phyloP scores from a whole-genome alignment of 768 basidiomycete genomes.

The Pleurotus tuoliensis region DNA sequence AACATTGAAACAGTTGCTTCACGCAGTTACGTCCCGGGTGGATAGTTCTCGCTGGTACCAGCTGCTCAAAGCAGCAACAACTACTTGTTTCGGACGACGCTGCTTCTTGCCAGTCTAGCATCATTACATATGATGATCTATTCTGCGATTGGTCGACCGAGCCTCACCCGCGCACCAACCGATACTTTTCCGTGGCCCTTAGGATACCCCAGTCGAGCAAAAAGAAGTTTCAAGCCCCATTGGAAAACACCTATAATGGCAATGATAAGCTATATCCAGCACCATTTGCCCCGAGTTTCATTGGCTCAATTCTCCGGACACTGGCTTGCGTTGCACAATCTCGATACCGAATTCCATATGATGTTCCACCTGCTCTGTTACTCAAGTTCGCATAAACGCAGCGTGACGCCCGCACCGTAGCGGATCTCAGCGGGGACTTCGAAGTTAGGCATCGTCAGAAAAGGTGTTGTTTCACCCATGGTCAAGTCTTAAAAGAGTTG shows the following conservation, averaged over 20 bases:
- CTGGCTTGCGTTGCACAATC: not conserved
- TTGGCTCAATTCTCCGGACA: conserved; percentile 1
- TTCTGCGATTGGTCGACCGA: conserved; percentile 4
- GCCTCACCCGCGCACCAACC: not conserved
- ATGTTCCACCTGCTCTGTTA: not conserved
- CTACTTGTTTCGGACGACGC: too few relatives aligned
- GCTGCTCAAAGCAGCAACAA: too few relatives aligned
- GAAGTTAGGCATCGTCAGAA: conserved; percentile 2
- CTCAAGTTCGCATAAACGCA: not conserved
- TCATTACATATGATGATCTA: not conserved
- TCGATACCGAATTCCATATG: not conserved
- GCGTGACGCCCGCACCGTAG: not conserved
- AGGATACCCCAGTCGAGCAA: not conserved
- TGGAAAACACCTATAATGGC: not conserved
- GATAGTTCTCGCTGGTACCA: too few relatives aligned
- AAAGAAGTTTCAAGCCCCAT: not conserved
- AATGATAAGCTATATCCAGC: conserved; percentile 1
- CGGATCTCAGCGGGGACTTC: not conserved
- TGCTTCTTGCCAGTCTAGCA: not conserved
- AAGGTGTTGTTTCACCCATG: conserved; percentile 8
- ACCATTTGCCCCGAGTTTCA: conserved; percentile 3
- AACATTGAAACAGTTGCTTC: too few relatives aligned
- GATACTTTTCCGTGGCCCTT: conserved; percentile 1
- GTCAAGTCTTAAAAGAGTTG: conserved; percentile 5
- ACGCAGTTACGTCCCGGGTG: too few relatives aligned